Conservation (phyloP, 2,329 filamentous ascomycete genomes). For the Cladosporium sp. region DNA sequence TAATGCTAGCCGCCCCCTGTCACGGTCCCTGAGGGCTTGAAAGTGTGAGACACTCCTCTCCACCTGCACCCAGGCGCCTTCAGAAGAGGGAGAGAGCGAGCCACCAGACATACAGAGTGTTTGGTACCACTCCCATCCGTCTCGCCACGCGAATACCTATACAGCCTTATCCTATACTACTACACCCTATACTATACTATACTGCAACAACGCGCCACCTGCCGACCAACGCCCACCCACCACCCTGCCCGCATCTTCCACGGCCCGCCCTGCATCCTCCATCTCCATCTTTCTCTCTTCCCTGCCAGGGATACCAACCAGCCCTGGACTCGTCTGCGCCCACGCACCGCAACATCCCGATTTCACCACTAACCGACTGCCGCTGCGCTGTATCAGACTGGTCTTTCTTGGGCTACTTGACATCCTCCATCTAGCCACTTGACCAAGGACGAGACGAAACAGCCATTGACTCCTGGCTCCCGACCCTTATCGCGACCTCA, state of each 20-base stretch:
- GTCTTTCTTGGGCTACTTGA: no score
- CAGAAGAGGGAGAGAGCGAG: no score
- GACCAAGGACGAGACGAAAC: neutral
- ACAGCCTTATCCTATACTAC: neutral
- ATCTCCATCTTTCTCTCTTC: slow-evolving; percentile 5
- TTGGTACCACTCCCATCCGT: neutral
- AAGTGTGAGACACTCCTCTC: neutral
- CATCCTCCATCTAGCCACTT: no score
- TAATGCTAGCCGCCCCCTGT: slow-evolving; percentile 1
- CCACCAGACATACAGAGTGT: no score
- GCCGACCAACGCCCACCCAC: neutral
- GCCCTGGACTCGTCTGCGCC: neutral
- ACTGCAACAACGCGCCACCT: neutral
- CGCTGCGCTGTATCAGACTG: no score
- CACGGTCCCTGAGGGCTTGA: slow-evolving; percentile 1
- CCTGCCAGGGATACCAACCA: neutral
- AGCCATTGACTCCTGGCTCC: neutral
- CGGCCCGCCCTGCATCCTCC: slow-evolving; percentile 6
- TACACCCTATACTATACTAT: neutral
- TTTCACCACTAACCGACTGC: no score
- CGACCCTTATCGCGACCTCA: no score
- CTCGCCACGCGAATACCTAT: slow-evolving; percentile 8
- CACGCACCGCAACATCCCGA: neutral
- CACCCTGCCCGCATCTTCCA: neutral
- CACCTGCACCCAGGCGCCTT: neutral